Conservation (phyloP, 805 yeast species). For the Candida sakaeoensis region DNA sequence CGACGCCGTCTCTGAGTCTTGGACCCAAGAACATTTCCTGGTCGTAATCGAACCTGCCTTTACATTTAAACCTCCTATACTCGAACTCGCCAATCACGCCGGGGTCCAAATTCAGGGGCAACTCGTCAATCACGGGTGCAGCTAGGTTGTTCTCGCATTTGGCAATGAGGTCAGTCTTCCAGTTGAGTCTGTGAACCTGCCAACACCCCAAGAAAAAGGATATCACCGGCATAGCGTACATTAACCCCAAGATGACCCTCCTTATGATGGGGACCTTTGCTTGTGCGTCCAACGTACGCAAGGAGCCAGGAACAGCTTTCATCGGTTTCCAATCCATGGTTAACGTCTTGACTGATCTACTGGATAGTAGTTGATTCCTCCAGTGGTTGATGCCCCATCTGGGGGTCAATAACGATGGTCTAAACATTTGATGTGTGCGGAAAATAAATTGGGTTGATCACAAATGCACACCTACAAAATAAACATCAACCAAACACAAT, state of each 20-base stretch:
- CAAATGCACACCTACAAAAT: not conserved
- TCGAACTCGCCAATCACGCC: conserved; percentile 71
- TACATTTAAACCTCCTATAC: conserved; percentile 71
- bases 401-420: not conserved
- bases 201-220: conserved; percentile 87
- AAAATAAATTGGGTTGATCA: not conserved
- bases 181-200: conserved; percentile 81
- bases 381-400: not conserved
- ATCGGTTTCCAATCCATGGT: conserved; percentile 85
- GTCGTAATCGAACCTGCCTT: conserved; percentile 77
- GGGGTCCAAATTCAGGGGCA: conserved; percentile 66
- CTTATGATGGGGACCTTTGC: conserved; percentile 33
- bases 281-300: conserved; percentile 37
- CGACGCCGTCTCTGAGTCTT: conserved; percentile 57
- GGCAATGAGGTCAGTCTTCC: conserved; percentile 86
- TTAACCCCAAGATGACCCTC: conserved; percentile 40
- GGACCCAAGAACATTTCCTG: conserved; percentile 94
- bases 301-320: conserved; percentile 40
- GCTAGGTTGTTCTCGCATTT: conserved; percentile 79
- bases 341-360: conserved; percentile 50
- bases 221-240: conserved; percentile 77
- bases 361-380: conserved; percentile 8
- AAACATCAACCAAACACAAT: not conserved
- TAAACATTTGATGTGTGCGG: not conserved
- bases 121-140: conserved; percentile 57